Conservation (phyloP, 192 early-diverging fungal genomes). For the Mortierella claussenii region DNA sequence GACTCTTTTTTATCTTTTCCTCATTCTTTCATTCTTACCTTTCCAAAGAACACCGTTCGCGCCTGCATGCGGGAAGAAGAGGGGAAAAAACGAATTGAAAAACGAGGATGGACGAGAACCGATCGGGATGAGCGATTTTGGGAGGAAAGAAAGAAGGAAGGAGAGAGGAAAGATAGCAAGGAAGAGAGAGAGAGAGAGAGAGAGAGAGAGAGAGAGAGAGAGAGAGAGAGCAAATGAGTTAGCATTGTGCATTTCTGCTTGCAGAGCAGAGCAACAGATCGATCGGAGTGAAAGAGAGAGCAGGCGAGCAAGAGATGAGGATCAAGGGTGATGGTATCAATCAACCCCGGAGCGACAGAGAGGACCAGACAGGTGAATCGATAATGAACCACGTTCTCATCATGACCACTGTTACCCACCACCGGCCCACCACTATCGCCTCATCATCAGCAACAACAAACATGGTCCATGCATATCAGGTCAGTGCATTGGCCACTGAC, state of each 20-base stretch:
- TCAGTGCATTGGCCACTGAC: too few relatives aligned
- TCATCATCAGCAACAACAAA: too few relatives aligned
- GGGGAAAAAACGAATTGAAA: not conserved
- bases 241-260: too few relatives aligned
- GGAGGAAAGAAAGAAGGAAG: not conserved
- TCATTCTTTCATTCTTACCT: constrained; percentile 26
- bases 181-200: not conserved
- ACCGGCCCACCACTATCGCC: too few relatives aligned
- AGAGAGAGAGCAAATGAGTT: too few relatives aligned
- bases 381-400: too few relatives aligned
- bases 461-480: too few relatives aligned
- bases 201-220: too few relatives aligned
- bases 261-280: not conserved
- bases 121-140: not conserved
- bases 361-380: too few relatives aligned
- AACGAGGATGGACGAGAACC: not conserved
- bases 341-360: too few relatives aligned
- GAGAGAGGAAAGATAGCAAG: not conserved
- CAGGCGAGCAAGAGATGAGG: not conserved
- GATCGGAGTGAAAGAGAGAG: not conserved
- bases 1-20: too few relatives aligned
- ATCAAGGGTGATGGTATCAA: not conserved
- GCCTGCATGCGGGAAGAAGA: constrained; percentile 2
- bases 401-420: too few relatives aligned
- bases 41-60: constrained; percentile 34